Percentiles rank a stretch among this genome's conserved stretches.
Evolutionary conservation across 768 basidiomycete species (phyloP).

Genomic region (Pulveroboletus sp.): DNA sequence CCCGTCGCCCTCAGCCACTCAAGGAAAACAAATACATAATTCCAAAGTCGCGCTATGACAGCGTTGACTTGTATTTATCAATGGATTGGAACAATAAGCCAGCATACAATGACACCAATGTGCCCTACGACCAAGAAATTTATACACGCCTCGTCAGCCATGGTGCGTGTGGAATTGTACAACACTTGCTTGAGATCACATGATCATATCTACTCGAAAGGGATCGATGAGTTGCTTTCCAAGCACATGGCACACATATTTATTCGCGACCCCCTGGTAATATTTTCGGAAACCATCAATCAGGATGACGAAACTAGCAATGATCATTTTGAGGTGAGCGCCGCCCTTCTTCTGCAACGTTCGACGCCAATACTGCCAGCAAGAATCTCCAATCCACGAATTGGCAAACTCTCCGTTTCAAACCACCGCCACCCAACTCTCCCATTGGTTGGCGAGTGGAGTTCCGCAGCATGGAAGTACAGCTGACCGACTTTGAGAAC

Average conservation of each 20-base stretch:
- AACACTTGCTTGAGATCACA: not conserved
- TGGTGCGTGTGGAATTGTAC: slow-evolving; percentile 42
- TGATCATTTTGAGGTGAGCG: slow-evolving; percentile 92
- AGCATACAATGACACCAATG: slow-evolving; percentile 87
- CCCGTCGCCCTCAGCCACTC: slow-evolving; percentile 54
- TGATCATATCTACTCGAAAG: slow-evolving; percentile 37
- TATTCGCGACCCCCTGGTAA: slow-evolving; percentile 94
- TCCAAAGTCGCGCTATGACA: slow-evolving; percentile 97
- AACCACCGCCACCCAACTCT: slow-evolving; percentile 93
- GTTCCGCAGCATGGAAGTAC: slow-evolving; percentile 98
- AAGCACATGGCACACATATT: slow-evolving; percentile 95
- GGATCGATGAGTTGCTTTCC: slow-evolving; percentile 81
- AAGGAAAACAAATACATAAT: slow-evolving; percentile 73
- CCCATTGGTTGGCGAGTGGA: slow-evolving; percentile 97
- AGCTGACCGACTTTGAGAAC: slow-evolving; percentile 98
- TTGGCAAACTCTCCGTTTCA: slow-evolving; percentile 99
- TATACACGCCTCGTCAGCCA: slow-evolving; percentile 70
- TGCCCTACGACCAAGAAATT: slow-evolving; percentile 76
- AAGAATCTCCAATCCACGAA: slow-evolving; percentile 99
- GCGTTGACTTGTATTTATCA: slow-evolving; percentile 92
- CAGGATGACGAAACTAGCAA: slow-evolving; percentile 86
- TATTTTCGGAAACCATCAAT: slow-evolving; percentile 91
- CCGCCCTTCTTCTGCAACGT: not conserved
- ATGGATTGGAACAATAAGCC: slow-evolving; percentile 83
- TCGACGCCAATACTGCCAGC: not conserved